Evolutionary conservation across 805 yeast genomes (phyloP), one percentile per base, ranked within the genome.

Genomic region (Torulaspora delbrueckii): DNA sequence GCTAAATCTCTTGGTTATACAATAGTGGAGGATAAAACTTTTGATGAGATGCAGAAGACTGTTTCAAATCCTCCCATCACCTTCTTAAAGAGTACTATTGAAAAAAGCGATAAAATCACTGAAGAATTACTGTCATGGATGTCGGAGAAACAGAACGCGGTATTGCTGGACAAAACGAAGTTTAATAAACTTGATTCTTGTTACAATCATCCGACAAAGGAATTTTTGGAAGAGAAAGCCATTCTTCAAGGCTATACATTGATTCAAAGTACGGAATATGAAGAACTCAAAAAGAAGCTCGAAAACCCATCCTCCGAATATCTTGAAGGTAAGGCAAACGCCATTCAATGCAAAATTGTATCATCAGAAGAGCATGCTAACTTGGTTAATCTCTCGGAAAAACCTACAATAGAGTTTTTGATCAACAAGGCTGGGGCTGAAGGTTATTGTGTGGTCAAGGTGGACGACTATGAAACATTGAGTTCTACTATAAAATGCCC

Each of bases 351-450:
- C 34, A 13, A 14, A 16, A 6, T 42, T n/a, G 5, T 42, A 12
- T 27, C 40, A n/a, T 26, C 33, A 2, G 48, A 45, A 2, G 66
- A 65, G 16, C 54, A 57, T 24, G 28, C 38, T 14, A 18, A 30
- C 18, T 18, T 45, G 16, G 24, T 13, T 35, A 16, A 28, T 32
- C 2, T 32, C 12, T 40, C 38, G 10, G 43, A 40, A 12, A 18
- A 33, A 1, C 67, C 67, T 1, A 52, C 55, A 4, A 16, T 62
- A 4, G 57, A 57, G 2, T 53, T 59, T 23, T 46, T 66, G 37
- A 54, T 51, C 8, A 49, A 55, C 13, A 60, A 56, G 18, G 65
- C 67, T 2, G 37, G 54, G 5, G 43, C 48, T 5, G 51, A 57
- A 14, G 67, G 60, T 5, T 56, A 50, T 12, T 26, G 39, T 10